A percentile compares a stretch with the other conserved stretches of the same genome.
Evolutionary conservation across 1,284 basidiomycete genomes (phyloP).

Genomic region (Sphaerobolus stellatus): DNA sequence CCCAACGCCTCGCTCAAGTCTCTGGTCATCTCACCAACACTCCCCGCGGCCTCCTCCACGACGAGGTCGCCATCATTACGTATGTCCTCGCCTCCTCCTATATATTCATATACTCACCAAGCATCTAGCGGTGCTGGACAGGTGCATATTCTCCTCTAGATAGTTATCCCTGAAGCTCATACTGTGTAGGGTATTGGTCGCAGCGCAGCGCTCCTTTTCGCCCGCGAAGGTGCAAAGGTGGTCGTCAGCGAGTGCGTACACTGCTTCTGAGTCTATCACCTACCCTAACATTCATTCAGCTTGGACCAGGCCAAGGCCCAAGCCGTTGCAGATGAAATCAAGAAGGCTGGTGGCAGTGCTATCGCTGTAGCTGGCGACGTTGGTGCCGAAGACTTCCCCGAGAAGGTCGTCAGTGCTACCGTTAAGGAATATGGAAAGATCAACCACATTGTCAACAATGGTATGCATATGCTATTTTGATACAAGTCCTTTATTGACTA

Average conservation of each 20-base stretch:
- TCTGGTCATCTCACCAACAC: conserved; percentile 65
- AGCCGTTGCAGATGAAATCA: conserved; percentile 73
- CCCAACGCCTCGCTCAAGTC: conserved; percentile 67
- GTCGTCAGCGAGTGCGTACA: conserved; percentile 71
- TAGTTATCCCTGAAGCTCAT: neutral
- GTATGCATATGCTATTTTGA: conserved; percentile 34
- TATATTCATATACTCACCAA: neutral
- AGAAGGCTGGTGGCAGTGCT: conserved; percentile 67
- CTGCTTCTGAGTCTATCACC: neutral
- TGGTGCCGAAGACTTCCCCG: conserved; percentile 78
- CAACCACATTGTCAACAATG: conserved; percentile 86
- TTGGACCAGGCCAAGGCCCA: conserved; percentile 67
- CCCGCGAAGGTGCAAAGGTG: conserved; percentile 83
- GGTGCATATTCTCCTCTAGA: conserved; percentile 36
- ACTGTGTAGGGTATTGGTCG: conserved; percentile 68
- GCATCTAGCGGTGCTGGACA: conserved; percentile 63
- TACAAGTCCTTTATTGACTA: neutral
- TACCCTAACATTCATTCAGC: conserved; percentile 36
- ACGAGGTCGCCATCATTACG: conserved; percentile 87
- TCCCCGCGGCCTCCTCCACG: conserved; percentile 65
- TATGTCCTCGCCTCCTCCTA: conserved; percentile 30
- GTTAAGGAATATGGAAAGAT: conserved; percentile 79
- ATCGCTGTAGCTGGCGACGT: conserved; percentile 75
- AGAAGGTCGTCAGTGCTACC: conserved; percentile 74
- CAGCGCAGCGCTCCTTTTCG: conserved; percentile 73